Percentiles rank a stretch among this genome's conserved stretches.
Evolutionary conservation across 148 eudicot genomes (phyloP).

Genomic region (Rhododendron henanense): DNA sequence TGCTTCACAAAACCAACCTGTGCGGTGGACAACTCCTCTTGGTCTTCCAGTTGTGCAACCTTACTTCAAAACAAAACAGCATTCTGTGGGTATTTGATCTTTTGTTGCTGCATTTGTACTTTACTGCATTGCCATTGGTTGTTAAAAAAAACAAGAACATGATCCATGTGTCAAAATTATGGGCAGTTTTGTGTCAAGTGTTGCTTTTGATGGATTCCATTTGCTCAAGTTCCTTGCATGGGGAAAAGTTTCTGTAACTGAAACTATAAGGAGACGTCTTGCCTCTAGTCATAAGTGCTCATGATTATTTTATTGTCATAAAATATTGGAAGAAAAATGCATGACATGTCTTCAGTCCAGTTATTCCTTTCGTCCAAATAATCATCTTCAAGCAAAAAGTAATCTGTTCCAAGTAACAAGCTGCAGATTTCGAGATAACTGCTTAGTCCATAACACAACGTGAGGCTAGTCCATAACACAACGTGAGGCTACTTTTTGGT

Average conservation of each 20-base stretch:
- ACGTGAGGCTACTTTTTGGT: slow-evolving; percentile 1
- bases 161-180: background rate
- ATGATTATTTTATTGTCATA: background rate
- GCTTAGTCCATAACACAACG: background rate
- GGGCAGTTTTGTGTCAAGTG: background rate
- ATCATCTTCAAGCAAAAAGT: background rate
- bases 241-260: background rate
- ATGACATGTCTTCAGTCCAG: background rate
- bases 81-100: slow-evolving; percentile 44
- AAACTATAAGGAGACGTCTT: background rate
- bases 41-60: slow-evolving; percentile 95
- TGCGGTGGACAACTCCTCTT: slow-evolving; percentile 89
- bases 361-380: background rate
- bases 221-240: background rate
- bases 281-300: background rate
- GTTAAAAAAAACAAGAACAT: slow-evolving; percentile 1
- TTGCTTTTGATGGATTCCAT: background rate
- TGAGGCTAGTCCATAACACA: background rate
- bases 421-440: background rate
- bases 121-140: background rate
- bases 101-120: background rate
- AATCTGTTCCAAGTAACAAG: background rate
- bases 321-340: background rate
- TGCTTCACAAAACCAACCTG: slow-evolving; percentile 86
- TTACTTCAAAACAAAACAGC: slow-evolving; percentile 70